Conservation (phyloP, 345 rosid species). For the Zanthoxylum bungeanum region DNA sequence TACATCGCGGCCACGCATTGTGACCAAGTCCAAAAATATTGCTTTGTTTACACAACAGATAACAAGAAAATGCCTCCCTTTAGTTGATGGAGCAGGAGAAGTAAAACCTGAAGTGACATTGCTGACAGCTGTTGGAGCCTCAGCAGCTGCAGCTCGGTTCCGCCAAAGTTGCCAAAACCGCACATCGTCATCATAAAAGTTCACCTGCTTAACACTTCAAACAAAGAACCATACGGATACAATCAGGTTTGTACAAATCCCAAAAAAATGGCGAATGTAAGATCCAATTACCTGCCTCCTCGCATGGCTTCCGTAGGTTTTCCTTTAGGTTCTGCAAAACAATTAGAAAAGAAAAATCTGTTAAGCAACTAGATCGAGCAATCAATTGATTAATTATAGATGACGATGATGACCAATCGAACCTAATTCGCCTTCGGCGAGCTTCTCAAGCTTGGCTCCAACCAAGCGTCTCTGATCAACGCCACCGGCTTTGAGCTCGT, state of each 20-base stretch:
- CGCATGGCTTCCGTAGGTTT: slow-evolving; percentile 92
- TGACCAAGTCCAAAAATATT: slow-evolving; percentile 90
- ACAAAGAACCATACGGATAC: slow-evolving; percentile 6
- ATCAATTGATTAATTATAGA: neutral
- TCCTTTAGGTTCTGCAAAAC: slow-evolving; percentile 56
- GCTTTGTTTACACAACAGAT: slow-evolving; percentile 97
- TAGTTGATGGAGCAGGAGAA: slow-evolving; percentile 84
- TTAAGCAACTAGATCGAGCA: slow-evolving; percentile 6
- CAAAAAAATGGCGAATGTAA: neutral
- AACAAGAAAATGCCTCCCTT: slow-evolving; percentile 94
- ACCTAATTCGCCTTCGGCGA: slow-evolving; percentile 97
- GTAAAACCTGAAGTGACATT: slow-evolving; percentile 80
- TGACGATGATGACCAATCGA: neutral
- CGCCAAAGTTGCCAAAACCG: slow-evolving; percentile 97
- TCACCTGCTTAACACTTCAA: slow-evolving; percentile 88
- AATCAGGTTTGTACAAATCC: neutral
- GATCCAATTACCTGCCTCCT: slow-evolving; percentile 75
- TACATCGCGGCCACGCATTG: slow-evolving; percentile 98
- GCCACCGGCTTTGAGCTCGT: slow-evolving; percentile 95
- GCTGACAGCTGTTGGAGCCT: slow-evolving; percentile 83
- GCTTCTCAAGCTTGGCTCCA: slow-evolving; percentile 96
- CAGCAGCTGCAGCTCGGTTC: slow-evolving; percentile 90
- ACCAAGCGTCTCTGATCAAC: slow-evolving; percentile 96
- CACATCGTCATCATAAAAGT: slow-evolving; percentile 92
- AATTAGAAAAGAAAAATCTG: neutral